Base-by-base conservation (phyloP, 2,329 filamentous ascomycete species). In the Fusarium sp. region DNA sequence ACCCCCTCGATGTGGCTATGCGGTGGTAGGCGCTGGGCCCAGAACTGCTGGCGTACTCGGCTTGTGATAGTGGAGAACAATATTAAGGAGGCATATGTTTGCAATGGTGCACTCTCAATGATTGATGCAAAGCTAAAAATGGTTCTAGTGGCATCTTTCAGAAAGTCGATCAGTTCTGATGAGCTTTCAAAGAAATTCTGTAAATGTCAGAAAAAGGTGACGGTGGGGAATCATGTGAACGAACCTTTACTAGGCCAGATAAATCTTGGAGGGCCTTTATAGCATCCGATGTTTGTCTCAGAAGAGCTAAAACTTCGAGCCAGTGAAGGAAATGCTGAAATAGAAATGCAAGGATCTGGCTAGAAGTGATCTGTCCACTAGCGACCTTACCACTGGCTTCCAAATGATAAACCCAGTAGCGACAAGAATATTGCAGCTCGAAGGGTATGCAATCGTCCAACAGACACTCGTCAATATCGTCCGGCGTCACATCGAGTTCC, bases 201-300 rank as follows among this genome's bases (percentile, higher is more conserved):
- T 13, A 18, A 13, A 5, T 5, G 25, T 20, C 3, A 16, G 13
- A 2, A 32, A 1, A 8, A 1, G 13, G 0, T 32, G 7, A 32
- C n/a, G n/a, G n/a, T n/a, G n/a, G n/a, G n/a, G 3, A 3, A n/a
- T 5, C 4, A 16, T 25, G 1, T 11, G 12, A 16, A 16, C 27
- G 14, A 32, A 42, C 16, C 27, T 57, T 12, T 16, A 51, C 7
- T 3, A 7, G 20, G 7, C 9, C 7, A 11, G 3, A 3, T 8
- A 57, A 4, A 25, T 9, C 25, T 14, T n/a, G 7, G 7, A 25
- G 13, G 11, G 20, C 21, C 23, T 7, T 13, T 4, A 32, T 5
- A 4, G 25, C 20, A 5, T 5, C 9, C 7, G 23, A 30, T 18
- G 32, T 9, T 4, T 14, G 20, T n/a, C 9, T 8, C 4, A 58